Percentiles rank a stretch among this genome's conserved stretches.
Conservation (phyloP, 257 asterid genomes). For the Asclepias syriaca region DNA sequence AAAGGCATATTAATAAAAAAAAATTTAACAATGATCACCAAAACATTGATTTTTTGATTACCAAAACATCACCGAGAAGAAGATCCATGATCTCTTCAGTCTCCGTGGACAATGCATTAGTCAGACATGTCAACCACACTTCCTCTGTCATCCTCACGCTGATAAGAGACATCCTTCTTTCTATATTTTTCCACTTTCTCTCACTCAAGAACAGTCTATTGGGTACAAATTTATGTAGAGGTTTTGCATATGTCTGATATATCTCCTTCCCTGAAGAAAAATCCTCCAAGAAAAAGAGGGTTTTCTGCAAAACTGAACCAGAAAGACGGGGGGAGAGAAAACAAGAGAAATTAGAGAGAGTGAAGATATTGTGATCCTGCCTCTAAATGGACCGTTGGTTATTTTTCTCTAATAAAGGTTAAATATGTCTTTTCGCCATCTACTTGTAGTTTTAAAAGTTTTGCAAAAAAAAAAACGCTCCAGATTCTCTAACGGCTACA, state of each 20-base stretch:
- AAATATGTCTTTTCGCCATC: background rate
- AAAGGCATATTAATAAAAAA: background rate
- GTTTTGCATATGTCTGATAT: background rate
- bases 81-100: conserved; percentile 99
- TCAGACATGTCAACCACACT: conserved; percentile 93
- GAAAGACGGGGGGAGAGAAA: background rate
- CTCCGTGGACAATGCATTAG: conserved; percentile 99
- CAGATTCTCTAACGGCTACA: too few species aligned
- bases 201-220: background rate
- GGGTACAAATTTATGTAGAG: background rate
- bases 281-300: background rate
- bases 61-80: conserved; percentile 97
- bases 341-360: conserved; percentile 4
- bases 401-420: background rate
- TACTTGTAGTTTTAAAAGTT: too few species aligned
- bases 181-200: conserved; percentile 3
- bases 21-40: background rate
- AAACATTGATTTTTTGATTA: conserved; percentile 9
- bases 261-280: too few species aligned
- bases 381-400: background rate
- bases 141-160: conserved; percentile 96
- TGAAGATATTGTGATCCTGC: background rate
- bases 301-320: conserved; percentile 9
- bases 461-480: too few species aligned
- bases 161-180: conserved; percentile 67